Conservation (phyloP, 1,284 basidiomycete species). For the Tylopilus orsonianus region DNA sequence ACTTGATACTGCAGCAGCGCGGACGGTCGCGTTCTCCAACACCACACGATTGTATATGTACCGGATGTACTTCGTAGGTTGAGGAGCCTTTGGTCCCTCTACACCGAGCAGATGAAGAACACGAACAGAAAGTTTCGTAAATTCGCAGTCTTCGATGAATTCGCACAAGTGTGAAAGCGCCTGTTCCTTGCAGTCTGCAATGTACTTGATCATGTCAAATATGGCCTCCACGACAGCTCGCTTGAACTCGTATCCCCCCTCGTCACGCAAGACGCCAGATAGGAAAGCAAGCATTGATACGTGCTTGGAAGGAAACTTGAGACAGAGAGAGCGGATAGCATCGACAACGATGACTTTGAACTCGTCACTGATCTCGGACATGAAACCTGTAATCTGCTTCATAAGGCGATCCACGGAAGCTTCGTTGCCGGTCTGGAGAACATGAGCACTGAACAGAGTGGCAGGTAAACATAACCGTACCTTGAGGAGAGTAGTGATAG, state of each 20-base stretch:
- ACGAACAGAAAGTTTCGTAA: slow-evolving; percentile 97
- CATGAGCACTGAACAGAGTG: slow-evolving; percentile 7
- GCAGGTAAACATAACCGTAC: slow-evolving; percentile 37
- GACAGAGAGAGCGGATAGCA: slow-evolving; percentile 95
- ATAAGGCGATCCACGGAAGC: slow-evolving; percentile 98
- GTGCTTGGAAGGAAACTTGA: slow-evolving; percentile 99
- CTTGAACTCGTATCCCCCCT: slow-evolving; percentile 99
- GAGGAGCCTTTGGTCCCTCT: slow-evolving; percentile 93
- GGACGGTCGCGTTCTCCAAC: slow-evolving; percentile 96
- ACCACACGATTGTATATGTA: slow-evolving; percentile 99
- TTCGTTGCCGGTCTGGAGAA: slow-evolving; percentile 88
- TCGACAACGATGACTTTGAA: slow-evolving; percentile 99
- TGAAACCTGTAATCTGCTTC: slow-evolving; percentile 99
- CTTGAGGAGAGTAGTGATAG: slow-evolving; percentile 98
- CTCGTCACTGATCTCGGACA: slow-evolving; percentile 99
- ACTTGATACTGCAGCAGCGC: slow-evolving; percentile 93
- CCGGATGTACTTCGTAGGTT: slow-evolving; percentile 98
- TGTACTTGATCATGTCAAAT: slow-evolving; percentile 99
- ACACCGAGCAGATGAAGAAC: slow-evolving; percentile 94
- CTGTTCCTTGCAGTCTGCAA: slow-evolving; percentile 92
- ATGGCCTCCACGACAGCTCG: slow-evolving; percentile 99
- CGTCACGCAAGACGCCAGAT: slow-evolving; percentile 90
- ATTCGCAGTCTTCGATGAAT: slow-evolving; percentile 99
- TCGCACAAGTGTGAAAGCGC: slow-evolving; percentile 99
- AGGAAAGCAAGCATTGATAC: slow-evolving; percentile 94